Evolutionary conservation across 352 stramenopile species (phyloP), one percentile per base, ranked within the genome.

Genomic region (Phytophthora pistaciae): DNA sequence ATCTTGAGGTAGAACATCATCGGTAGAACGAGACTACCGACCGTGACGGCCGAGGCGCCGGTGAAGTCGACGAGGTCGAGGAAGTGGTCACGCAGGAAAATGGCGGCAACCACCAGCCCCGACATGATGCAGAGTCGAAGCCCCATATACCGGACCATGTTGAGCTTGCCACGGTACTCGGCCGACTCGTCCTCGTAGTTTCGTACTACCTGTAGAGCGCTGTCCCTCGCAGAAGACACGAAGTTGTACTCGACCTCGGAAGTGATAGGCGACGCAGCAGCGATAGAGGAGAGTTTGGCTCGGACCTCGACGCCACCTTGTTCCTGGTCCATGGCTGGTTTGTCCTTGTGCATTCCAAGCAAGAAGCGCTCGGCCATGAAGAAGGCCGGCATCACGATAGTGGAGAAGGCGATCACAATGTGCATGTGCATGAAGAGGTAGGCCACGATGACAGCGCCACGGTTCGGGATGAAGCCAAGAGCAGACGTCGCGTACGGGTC

Each of bases 31-130:
- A 86, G 73, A 57, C 80, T 83, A 27, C 74, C 75, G 0, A 62
- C 54, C 0, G 78, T 77, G 23, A 83, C 82, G 25, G 74, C 65
- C 11, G 78, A 78, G 3, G 80, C 75, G 20, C 80, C 80, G 8
- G 80, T 83, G 54, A 88, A 88, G 75, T 88, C 80, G 0, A 83
- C 66, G 11, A 88, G 69, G 54, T 85, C 80, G 36, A 78, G 60
- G 60, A 88, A 83, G 31, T 83, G 62, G 58, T 86, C 68, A 14
- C 80, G 68, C 5, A 84, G 65, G 40, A 82, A 70, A 25, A 86
- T 66, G 6, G 80, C 78, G 9, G 65, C 66, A 20, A 83, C 64
- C 18, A 84, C 72, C 7, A 84, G 75, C 25, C 76, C 33, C 18
- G 64, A 64, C 5, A 86, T 56, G 58, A 86, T 75, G 21, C 58